Evolutionary conservation across 1,284 basidiomycete species (phyloP), one percentile per base, ranked within the genome.

Genomic region (Cryptococcus sp.): DNA sequence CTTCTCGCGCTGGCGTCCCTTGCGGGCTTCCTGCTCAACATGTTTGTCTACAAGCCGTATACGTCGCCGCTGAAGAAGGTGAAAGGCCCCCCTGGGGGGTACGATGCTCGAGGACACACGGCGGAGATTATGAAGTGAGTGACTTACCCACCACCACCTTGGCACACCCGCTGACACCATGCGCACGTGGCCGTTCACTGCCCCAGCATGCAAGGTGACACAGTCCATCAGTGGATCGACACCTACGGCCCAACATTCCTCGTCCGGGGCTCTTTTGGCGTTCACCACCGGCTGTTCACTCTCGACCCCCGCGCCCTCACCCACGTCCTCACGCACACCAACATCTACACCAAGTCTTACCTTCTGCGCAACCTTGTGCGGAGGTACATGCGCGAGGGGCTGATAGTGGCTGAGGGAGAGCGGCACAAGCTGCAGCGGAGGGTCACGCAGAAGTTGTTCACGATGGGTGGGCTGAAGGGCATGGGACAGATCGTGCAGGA

Each of bases 361-460:
- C 44, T 67, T 8, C 51, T 67, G 21, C 52, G 67, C 24, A 54
- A 50, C 35, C 50, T 60, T 24, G 39, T 66, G 15, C 55, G 53
- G n/a, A 46, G 61, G 23, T 66, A 66, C 46, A 59, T 69, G 56
- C 57, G 55, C 13, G 58, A 62, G 40, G 65, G 65, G 1, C 48
- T 69, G 39, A 61, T 69, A 39, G 57, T 59, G 18, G 58, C 64
- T n/a, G 64, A 69, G 40, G 67, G 65, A 15, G 56, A 62, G n/a
- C 28, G 65, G 49, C 65, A 69, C 46, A 60, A 55, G 43, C 45
- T 66, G 4, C 65, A 67, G 47, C 49, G 65, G 20, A 67, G 62
- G 54, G 61, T 67, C 15, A 58, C 56, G 5, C 60, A 63, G 53
- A 58, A 60, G 49, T 39, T 69, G 46, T 69, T 69, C 42, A 56